These are phyloP conservation scores for Aureobasidium sp. DNA, from an alignment of 2,329 filamentous ascomycete species.

Conservation along the genomic window DNA sequence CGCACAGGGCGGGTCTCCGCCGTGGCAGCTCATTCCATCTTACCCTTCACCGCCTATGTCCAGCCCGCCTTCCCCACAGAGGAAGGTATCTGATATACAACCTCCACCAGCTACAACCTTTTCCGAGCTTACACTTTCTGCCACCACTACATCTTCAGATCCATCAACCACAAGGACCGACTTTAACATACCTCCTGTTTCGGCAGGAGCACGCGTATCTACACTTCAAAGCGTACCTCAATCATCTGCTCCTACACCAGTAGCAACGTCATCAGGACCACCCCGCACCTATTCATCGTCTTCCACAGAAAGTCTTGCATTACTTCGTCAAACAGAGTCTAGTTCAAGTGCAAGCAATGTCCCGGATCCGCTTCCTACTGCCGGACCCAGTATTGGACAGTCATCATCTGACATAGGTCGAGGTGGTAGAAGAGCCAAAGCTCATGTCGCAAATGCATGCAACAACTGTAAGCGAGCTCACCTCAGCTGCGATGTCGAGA, in stretches of 20 bases:
- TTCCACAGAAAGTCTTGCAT: slow-evolving; percentile 18
- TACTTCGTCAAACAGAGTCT: slow-evolving; percentile 1
- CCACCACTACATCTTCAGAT: neutral
- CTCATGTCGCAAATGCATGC: slow-evolving; percentile 76
- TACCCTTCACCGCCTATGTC: slow-evolving; percentile 46
- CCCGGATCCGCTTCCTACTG: neutral
- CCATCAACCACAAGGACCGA: neutral
- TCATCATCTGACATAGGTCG: slow-evolving; percentile 11
- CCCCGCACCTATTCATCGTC: slow-evolving; percentile 6
- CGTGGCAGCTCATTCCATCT: slow-evolving; percentile 9
- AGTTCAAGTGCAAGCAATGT: slow-evolving; percentile 3
- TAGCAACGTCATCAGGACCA: neutral
- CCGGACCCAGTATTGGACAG: slow-evolving; percentile 4
- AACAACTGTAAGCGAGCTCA: slow-evolving; percentile 81
- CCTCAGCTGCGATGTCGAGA: slow-evolving; percentile 57
- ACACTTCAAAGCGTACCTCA: neutral
- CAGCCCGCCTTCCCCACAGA: slow-evolving; percentile 37
- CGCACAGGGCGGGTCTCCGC: slow-evolving; percentile 1
- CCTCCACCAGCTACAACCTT: neutral
- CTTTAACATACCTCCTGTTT: neutral
- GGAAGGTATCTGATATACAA: slow-evolving; percentile 9
- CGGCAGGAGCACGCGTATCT: neutral
- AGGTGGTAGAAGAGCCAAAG: slow-evolving; percentile 30
- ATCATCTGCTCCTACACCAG: neutral
- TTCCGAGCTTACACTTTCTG: neutral